Percentiles rank a stretch among this genome's conserved stretches.
Evolutionary conservation across 2,329 filamentous ascomycete genomes (phyloP).

Genomic region (Coniochaeta prunicola): DNA sequence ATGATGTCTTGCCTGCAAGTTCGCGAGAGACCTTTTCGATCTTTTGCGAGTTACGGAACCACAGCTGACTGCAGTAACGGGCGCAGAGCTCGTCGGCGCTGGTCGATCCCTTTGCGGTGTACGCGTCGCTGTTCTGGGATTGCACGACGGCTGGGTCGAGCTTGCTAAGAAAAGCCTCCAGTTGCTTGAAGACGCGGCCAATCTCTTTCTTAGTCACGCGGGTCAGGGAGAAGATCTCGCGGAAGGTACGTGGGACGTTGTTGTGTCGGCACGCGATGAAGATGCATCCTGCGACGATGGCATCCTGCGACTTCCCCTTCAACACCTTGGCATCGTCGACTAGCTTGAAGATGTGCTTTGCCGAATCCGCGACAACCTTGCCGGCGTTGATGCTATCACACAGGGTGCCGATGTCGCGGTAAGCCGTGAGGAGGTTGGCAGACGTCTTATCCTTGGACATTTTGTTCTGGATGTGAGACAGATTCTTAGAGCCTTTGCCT

Average conservation of each 20-base stretch:
- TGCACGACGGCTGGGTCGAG: slow-evolving; percentile 56
- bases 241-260: slow-evolving; percentile 80
- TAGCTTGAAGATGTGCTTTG: slow-evolving; percentile 92
- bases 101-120: slow-evolving; percentile 69
- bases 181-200: slow-evolving; percentile 85
- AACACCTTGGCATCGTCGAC: slow-evolving; percentile 88
- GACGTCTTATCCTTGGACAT: slow-evolving; percentile 22
- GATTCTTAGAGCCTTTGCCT: slow-evolving; percentile 60
- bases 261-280: slow-evolving; percentile 95
- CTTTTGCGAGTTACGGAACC: slow-evolving; percentile 61
- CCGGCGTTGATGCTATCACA: slow-evolving; percentile 81
- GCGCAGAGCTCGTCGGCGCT: slow-evolving; percentile 78
- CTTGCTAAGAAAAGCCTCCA: slow-evolving; percentile 81
- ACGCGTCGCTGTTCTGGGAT: slow-evolving; percentile 43
- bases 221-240: slow-evolving; percentile 89
- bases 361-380: slow-evolving; percentile 75
- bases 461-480: slow-evolving; percentile 72
- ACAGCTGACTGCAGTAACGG: slow-evolving; percentile 82
- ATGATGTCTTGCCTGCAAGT: slow-evolving; percentile 70
- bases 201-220: slow-evolving; percentile 97
- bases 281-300: slow-evolving; percentile 91
- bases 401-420: slow-evolving; percentile 78
- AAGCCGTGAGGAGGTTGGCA: slow-evolving; percentile 64
- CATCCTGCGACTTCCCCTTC: slow-evolving; percentile 92
- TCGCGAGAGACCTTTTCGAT: slow-evolving; percentile 75